phyloP scores from a whole-genome alignment of 2,329 filamentous ascomycete species.

The Hypoxylon sp. region DNA sequence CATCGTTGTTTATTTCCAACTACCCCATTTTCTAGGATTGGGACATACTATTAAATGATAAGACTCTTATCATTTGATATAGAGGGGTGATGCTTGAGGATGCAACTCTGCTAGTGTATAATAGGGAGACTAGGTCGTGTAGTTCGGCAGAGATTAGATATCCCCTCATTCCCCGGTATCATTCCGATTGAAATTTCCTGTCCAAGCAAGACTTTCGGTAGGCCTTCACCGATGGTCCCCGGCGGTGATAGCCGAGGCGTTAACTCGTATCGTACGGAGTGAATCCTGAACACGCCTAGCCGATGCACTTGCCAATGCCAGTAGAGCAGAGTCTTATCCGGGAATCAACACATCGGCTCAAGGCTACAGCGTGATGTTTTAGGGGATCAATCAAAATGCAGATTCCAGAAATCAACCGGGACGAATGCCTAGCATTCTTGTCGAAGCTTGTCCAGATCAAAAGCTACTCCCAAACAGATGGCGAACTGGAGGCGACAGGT shows the following conservation, averaged over 20 bases:
- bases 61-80: neutral
- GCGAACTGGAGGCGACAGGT: constrained; percentile 46
- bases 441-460: constrained; percentile 50
- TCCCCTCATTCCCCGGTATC: constrained; percentile 11
- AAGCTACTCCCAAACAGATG: constrained; percentile 52
- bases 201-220: constrained; percentile 19
- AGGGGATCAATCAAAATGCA: constrained; percentile 35
- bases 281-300: neutral
- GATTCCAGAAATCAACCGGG: constrained; percentile 46
- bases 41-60: neutral
- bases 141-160: constrained; percentile 9
- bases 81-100: constrained; percentile 5
- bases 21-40: neutral
- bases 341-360: neutral
- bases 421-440: constrained; percentile 46
- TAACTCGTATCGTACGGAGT: neutral
- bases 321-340: neutral
- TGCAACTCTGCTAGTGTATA: constrained; percentile 2
- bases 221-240: constrained; percentile 16
- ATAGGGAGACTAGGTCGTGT: constrained; percentile 1
- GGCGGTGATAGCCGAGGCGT: neutral
- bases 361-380: neutral
- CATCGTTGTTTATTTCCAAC: neutral
- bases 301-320: neutral
- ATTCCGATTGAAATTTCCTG: constrained; percentile 17